These are phyloP conservation scores for Hyaloraphidium curvatum DNA, from an alignment of 192 early-diverging fungal species.

Conservation along the genomic window DNA sequence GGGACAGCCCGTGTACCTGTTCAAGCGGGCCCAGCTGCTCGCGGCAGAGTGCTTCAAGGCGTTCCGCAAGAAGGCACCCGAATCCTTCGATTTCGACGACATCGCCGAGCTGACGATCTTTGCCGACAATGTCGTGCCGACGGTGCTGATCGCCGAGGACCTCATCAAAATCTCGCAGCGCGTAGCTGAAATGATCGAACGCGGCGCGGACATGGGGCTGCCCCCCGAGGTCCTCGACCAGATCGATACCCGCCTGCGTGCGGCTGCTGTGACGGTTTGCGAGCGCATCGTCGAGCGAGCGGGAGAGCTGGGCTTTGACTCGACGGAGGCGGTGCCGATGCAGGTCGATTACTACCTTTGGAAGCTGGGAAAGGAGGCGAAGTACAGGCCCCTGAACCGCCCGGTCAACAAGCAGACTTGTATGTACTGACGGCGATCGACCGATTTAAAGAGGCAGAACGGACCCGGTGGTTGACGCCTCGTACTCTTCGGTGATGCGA, in stretches of 20 bases:
- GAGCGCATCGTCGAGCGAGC: conserved; percentile 29
- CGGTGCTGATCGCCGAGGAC: conserved; percentile 39
- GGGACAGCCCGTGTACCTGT: conserved; percentile 37
- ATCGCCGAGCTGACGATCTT: conserved; percentile 45
- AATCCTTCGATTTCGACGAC: conserved; percentile 44
- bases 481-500: no score
- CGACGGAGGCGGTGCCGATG: conserved; percentile 17
- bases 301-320: conserved; percentile 10
- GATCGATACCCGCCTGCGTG: conserved; percentile 45
- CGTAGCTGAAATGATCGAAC: no score
- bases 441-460: no score
- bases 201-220: no score
- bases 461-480: no score
- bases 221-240: neutral
- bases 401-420: no score
- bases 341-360: conserved; percentile 50
- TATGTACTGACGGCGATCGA: no score
- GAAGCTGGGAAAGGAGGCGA: conserved; percentile 49
- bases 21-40: conserved; percentile 59
- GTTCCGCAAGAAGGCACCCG: conserved; percentile 28
- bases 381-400: no score
- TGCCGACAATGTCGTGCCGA: conserved; percentile 55
- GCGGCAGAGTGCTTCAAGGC: conserved; percentile 37
- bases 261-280: conserved; percentile 44
- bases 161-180: no score